Evolutionary conservation across 2,329 filamentous ascomycete genomes (phyloP), one percentile per base, ranked within the genome.

Genomic region (Coccinonectria pachysandricola): DNA sequence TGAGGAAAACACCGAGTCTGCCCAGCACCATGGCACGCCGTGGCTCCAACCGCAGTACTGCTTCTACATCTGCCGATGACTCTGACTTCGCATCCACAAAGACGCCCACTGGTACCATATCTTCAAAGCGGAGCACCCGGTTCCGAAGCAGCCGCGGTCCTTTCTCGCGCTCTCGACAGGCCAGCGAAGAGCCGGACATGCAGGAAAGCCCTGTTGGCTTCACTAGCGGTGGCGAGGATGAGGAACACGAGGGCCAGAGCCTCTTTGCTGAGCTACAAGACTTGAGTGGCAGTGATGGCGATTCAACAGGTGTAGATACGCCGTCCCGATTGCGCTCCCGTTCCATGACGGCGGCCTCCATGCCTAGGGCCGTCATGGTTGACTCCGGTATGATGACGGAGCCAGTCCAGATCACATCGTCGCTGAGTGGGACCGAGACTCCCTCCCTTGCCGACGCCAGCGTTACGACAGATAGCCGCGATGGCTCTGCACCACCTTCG

Each of bases 231-330:
- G 53, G 37, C 16, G 59, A 59, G 23, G 71, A 68, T 3, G 62
- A 71, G 7, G 59, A 68, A 30, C 53, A 55, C 21, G 56, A 55
- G 21, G 56, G 73, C 10, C 83, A 94, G 60, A 96, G 81, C 46
- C 64, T 98, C 26, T 93, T 91, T 50, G 86, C 86, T 20, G 91
- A 98, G 54, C 68, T 98, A 21, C 84, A 81, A 27, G 83, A 85
- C 39, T 62, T 95, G 21, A 79, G 74, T 35, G 74, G 75, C 37
- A 79, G 80, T 40, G 82, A 84, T 36, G 81, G 84, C 33, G 78
- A 79, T 35, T 77, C 80, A 28, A 62, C 56, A 32, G 63, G 62
- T 11, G 64, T 58, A 17, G 66, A 59, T 14, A 76, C 71, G 15
- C 73, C 73, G 14, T 69, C 64, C 36, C 61, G 62, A 31, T 59